Conservation (phyloP, 2,329 filamentous ascomycete species). For the Microsporum canis region DNA sequence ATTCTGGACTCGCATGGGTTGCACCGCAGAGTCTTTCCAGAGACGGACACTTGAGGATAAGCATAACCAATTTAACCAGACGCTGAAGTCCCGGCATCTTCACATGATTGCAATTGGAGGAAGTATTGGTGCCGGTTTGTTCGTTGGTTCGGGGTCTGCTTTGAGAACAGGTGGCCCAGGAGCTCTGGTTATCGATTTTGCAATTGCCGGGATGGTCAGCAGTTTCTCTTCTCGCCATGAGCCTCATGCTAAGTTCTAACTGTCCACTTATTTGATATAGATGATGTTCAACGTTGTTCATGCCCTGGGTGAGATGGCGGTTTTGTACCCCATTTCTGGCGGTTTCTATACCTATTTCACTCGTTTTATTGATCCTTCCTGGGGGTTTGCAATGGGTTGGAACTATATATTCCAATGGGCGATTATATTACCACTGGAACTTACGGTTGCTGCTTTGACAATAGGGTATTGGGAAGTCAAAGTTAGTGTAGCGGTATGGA, state of each 20-base stretch:
- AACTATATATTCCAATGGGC: constrained; percentile 74
- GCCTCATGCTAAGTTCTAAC: constrained; percentile 6
- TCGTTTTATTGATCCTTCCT: constrained; percentile 51
- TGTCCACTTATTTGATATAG: constrained; percentile 14
- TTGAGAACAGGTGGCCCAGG: constrained; percentile 29
- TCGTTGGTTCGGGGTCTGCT: constrained; percentile 30
- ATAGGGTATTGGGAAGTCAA: constrained; percentile 56
- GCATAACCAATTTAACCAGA: constrained; percentile 20
- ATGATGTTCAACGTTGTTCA: constrained; percentile 51
- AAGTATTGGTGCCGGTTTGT: constrained; percentile 26
- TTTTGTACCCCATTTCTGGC: constrained; percentile 52
- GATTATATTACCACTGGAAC: constrained; percentile 66
- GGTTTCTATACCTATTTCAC: constrained; percentile 52
- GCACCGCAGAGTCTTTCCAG: constrained; percentile 31
- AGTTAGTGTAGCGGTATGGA: constrained; percentile 34
- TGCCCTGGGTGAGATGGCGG: constrained; percentile 50
- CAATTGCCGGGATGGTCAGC: constrained; percentile 39
- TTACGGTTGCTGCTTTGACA: constrained; percentile 69
- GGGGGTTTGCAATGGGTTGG: constrained; percentile 39
- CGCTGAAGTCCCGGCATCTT: constrained; percentile 26
- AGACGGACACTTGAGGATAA: constrained; percentile 18
- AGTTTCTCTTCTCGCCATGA: background rate
- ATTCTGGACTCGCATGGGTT: constrained; percentile 32
- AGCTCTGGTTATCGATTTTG: constrained; percentile 34
- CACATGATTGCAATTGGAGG: constrained; percentile 32